Conservation (phyloP, 805 yeast species). For the Citeromyces nyonsensis region DNA sequence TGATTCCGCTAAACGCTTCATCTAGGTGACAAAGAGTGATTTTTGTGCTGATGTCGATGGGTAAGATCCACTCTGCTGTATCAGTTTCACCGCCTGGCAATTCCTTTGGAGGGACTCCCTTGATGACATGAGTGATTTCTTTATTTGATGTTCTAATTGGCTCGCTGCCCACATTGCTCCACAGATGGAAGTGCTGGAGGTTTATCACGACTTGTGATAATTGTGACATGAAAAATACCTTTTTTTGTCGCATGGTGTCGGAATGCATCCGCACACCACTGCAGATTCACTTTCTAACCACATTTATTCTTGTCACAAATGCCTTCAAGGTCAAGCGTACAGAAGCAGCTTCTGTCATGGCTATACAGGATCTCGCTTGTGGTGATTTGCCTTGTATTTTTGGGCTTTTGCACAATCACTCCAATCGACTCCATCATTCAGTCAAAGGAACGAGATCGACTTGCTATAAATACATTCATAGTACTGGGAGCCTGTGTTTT, state of each 20-base stretch:
- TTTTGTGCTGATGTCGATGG: slow-evolving; percentile 12
- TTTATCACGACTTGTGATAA: slow-evolving; percentile 13
- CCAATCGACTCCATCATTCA: slow-evolving; percentile 69
- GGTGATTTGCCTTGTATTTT: slow-evolving; percentile 20
- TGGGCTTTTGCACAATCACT: slow-evolving; percentile 53
- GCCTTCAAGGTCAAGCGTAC: slow-evolving; percentile 3
- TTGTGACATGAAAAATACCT: too few relatives aligned
- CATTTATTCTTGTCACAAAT: not conserved
- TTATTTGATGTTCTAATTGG: too few relatives aligned
- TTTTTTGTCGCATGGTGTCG: not conserved
- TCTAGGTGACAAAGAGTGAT: slow-evolving; percentile 23
- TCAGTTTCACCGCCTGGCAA: slow-evolving; percentile 5
- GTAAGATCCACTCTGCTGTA: slow-evolving; percentile 25
- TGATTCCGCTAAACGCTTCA: slow-evolving; percentile 18
- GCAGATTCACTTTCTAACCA: not conserved
- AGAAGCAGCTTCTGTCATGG: slow-evolving; percentile 13
- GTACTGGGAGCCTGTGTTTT: slow-evolving; percentile 58
- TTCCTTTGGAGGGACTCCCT: not conserved
- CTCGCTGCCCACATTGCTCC: slow-evolving; percentile 19
- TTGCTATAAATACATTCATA: slow-evolving; percentile 70
- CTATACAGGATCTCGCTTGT: slow-evolving; percentile 26
- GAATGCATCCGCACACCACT: not conserved
- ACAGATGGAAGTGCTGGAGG: slow-evolving; percentile 25
- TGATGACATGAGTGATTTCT: slow-evolving; percentile 1
- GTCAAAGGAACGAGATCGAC: slow-evolving; percentile 32